phyloP scores from a whole-genome alignment of 306 rosid species.

The Dicorynia guianensis region DNA sequence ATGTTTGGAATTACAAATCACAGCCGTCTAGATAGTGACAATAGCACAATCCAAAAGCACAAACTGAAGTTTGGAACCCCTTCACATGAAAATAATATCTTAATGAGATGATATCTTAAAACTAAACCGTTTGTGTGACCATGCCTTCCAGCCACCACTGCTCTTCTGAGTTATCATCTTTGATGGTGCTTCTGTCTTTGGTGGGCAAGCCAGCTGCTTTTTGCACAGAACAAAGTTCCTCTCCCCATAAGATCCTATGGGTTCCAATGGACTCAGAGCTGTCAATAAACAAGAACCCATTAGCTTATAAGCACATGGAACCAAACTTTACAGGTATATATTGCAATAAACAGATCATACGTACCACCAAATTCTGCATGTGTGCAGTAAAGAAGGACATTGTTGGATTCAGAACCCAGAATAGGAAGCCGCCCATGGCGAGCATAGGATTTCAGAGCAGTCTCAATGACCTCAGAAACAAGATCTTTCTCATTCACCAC shows the following conservation, averaged over 20 bases:
- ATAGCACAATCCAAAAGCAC: conserved; percentile 4
- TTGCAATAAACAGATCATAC: no score
- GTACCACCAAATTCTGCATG: no score
- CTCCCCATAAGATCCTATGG: conserved; percentile 58
- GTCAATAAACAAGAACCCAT: conserved; percentile 14
- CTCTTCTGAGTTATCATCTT: conserved; percentile 49
- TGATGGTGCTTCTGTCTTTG: conserved; percentile 44
- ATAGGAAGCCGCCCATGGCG: conserved; percentile 71
- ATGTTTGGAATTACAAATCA: conserved; percentile 14
- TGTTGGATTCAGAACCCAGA: conserved; percentile 56
- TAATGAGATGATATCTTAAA: conserved; percentile 42
- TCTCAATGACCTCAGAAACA: conserved; percentile 59
- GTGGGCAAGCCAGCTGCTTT: conserved; percentile 49
- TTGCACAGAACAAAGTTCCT: conserved; percentile 66
- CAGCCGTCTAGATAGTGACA: no score
- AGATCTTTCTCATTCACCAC: conserved; percentile 59
- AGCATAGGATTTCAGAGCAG: conserved; percentile 64
- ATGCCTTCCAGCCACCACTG: conserved; percentile 57
- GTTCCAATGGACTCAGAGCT: conserved; percentile 69
- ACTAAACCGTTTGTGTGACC: conserved; percentile 54
- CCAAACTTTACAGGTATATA: conserved; percentile 8
- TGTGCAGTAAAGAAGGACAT: conserved; percentile 47
- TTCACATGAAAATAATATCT: background rate
- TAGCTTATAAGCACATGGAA: conserved; percentile 12
- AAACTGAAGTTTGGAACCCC: background rate